Evolutionary conservation across 169 alveolate species (phyloP), one percentile per base, ranked within the genome.

Genomic region (Plasmodium gaboni): DNA sequence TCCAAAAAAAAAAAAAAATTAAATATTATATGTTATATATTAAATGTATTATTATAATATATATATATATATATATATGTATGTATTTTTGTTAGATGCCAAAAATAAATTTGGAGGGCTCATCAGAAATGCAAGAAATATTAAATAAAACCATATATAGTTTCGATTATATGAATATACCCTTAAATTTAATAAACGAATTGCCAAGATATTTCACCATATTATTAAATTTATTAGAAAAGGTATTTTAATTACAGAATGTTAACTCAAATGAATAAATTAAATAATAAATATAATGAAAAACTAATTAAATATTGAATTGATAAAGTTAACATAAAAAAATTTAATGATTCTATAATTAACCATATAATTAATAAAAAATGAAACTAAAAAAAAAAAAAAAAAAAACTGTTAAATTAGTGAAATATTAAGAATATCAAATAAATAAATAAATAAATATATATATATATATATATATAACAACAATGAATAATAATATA

Each of bases 91-190:
- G 68, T 24, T 46, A 83, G 91, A 73, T 68, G 24, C 91, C 91
- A 15, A 83, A 68, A 83, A 57, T 83, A 83, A 68, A 67, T 63
- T 57, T 57, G 73, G 26, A 57, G 19, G 51, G 86, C 1, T 83
- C 86, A 32, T 22, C 73, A 42, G 73, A 68, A 60, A 53, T 68
- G 57, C 68, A 83, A 15, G 73, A 67, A 69, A 68, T 69, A 48
- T 55, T 68, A 61, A 69, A 68, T 57, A 83, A 68, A 83, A 83
- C 91, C 55, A 83, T 83, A 38, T 83, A 69, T 71, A 69, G 91
- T 83, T 83, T 83, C 73, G 91, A 83, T 26, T 83, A 83, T 60
- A 83, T 83, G 91, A 44, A 72, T 19, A 83, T 83, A 68, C 91
- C 91, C 22, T 83, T 83, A 69, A 67, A 59, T 68, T 83, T 83